These are phyloP conservation scores for Parafenestella ontariensis DNA, from an alignment of 2,329 filamentous ascomycete genomes.

Conservation along the genomic window DNA sequence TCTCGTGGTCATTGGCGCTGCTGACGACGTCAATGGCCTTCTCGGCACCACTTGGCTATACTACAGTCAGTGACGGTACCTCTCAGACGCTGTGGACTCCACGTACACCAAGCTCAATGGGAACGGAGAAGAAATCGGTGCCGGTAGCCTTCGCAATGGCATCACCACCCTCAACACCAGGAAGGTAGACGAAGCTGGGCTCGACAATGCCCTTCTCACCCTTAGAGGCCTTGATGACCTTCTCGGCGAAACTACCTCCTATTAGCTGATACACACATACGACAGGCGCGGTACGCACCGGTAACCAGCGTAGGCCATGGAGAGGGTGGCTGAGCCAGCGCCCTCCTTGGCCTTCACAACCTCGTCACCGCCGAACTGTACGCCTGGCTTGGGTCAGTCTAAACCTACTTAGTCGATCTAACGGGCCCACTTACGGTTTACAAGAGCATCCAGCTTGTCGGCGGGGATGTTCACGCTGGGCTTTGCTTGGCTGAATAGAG, in stretches of 20 bases:
- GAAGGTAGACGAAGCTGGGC: constrained; percentile 94
- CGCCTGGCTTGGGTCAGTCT: constrained; percentile 56
- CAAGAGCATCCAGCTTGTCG: constrained; percentile 88
- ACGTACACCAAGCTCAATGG: constrained; percentile 92
- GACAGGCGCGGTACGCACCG: constrained; percentile 63
- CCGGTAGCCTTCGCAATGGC: constrained; percentile 84
- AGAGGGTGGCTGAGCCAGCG: constrained; percentile 86
- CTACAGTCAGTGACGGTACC: constrained; percentile 20
- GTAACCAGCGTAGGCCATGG: constrained; percentile 95
- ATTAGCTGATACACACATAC: constrained; percentile 12
- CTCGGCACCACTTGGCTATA: constrained; percentile 80
- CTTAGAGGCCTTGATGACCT: constrained; percentile 84
- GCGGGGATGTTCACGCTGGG: constrained; percentile 80
- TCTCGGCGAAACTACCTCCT: constrained; percentile 80
- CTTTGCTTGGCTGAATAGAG: constrained; percentile 90
- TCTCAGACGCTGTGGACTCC: constrained; percentile 1
- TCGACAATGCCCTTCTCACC: constrained; percentile 93
- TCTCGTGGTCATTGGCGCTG: constrained; percentile 83
- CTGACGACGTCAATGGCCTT: constrained; percentile 83
- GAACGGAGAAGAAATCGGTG: constrained; percentile 92
- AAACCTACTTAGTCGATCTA: neutral
- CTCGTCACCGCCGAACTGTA: constrained; percentile 98
- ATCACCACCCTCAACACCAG: constrained; percentile 85
- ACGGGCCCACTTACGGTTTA: constrained; percentile 72
- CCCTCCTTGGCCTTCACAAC: constrained; percentile 95